Percentiles rank a stretch among this genome's conserved stretches.
Evolutionary conservation across 768 basidiomycete genomes (phyloP).

Genomic region (Daedaleopsis nitida): DNA sequence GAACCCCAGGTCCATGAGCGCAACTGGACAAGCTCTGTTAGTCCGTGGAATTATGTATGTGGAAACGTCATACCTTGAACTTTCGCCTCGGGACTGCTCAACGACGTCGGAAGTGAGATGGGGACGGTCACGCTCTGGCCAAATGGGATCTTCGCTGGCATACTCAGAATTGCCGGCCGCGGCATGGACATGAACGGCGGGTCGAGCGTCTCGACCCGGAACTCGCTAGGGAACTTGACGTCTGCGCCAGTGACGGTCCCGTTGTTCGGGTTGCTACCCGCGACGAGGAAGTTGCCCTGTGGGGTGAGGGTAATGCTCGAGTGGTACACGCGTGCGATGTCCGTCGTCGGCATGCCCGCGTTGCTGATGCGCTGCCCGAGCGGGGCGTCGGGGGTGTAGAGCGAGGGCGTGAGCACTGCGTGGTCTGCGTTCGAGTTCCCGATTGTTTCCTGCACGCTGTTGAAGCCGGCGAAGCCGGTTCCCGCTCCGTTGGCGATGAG

Average conservation of each 20-base stretch:
- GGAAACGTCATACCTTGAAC: conserved; percentile 52
- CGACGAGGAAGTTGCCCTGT: conserved; percentile 70
- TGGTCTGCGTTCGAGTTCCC: conserved; percentile 80
- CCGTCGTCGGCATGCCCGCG: conserved; percentile 59
- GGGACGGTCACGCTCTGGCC: conserved; percentile 48
- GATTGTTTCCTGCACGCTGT: conserved; percentile 66
- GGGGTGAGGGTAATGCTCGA: conserved; percentile 80
- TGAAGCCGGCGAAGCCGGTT: conserved; percentile 75
- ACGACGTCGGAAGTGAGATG: conserved; percentile 41
- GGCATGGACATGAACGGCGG: conserved; percentile 76
- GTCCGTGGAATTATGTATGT: neutral
- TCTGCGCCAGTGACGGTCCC: conserved; percentile 44
- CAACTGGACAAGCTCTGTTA: conserved; percentile 44
- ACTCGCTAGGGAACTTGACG: conserved; percentile 74
- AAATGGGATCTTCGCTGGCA: conserved; percentile 44
- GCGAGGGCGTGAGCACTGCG: conserved; percentile 64
- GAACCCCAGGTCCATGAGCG: conserved; percentile 78
- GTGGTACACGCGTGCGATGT: conserved; percentile 80
- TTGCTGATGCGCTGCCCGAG: conserved; percentile 59
- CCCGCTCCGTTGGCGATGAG: conserved; percentile 77
- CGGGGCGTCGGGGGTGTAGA: conserved; percentile 63
- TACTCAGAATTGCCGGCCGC: conserved; percentile 52
- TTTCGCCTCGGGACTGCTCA: conserved; percentile 26
- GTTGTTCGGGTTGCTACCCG: conserved; percentile 83
- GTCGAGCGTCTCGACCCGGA: conserved; percentile 82